phyloP scores from a whole-genome alignment of 331 rosid genomes.

The Pyracantha coccinea region DNA sequence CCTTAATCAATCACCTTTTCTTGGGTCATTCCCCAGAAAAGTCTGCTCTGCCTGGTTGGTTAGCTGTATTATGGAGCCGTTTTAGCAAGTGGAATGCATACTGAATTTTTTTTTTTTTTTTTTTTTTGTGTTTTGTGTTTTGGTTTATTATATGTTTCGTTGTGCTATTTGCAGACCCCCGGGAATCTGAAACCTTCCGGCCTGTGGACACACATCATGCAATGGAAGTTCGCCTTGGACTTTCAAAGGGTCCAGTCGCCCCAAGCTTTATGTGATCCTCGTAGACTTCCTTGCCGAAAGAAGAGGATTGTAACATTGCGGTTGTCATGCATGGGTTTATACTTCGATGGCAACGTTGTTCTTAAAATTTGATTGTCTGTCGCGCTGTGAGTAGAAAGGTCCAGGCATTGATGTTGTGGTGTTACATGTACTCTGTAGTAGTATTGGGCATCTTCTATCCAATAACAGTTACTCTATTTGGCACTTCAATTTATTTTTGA shows the following conservation, averaged over 20 bases:
- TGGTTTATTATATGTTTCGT: neutral
- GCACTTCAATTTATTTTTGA: neutral
- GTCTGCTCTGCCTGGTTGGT: neutral
- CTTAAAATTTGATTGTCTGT: neutral
- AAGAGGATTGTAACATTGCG: neutral
- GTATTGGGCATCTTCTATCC: neutral
- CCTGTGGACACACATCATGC: conserved; percentile 82
- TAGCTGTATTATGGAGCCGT: neutral
- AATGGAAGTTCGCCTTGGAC: conserved; percentile 79
- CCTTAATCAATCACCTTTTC: neutral
- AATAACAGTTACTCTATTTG: neutral
- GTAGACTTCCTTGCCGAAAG: neutral
- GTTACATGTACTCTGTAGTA: neutral
- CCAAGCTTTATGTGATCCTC: conserved; percentile 49
- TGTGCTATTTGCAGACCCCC: conserved; percentile 54
- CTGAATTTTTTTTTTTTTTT: no score
- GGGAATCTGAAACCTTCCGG: conserved; percentile 58
- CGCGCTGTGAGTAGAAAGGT: neutral
- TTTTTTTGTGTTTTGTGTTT: no score
- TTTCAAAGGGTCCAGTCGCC: conserved; percentile 72
- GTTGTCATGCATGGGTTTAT: conserved; percentile 2
- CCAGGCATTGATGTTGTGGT: neutral
- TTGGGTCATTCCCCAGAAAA: neutral
- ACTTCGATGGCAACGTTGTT: neutral
- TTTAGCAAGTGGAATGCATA: no score